Evolutionary conservation across 2,329 filamentous ascomycete genomes (phyloP), one percentile per base, ranked within the genome.

Genomic region (Fusarium proliferatum): DNA sequence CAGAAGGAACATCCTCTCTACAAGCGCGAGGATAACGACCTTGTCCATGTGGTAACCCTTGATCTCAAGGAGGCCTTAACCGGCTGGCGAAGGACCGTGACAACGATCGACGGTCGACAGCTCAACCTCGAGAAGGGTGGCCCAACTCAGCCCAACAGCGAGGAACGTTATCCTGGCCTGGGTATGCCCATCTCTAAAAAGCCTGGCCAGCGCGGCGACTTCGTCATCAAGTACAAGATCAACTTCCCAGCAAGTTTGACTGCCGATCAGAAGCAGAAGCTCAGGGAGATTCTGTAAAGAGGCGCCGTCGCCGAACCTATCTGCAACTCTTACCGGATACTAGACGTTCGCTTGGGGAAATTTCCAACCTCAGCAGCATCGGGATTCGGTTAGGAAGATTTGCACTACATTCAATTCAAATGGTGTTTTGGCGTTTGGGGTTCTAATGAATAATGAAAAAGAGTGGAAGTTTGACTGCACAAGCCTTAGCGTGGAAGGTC

Each of bases 151-250:
- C 95, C 96, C 0, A 94, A 93, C 17, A 93, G 91, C 81, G 91
- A 91, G 77, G 95, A 98, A 75, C 86, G 87, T 38, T 99, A 93
- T 80, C 96, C 96, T 0, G 89, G 90, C 9, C 87, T 94, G n/a
- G 96, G 96, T 67, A 98, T 99, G 96, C 95, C 95, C 42, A 91
- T 96, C 79, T 94, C 94, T 69, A 98, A 97, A 88, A 96, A 95
- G 81, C 94, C 94, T 0, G 90, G 86, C 67, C 89, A 95, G 77
- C 89, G 96, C 64, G 96, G 96, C 30, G 94, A 97, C 80, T 94
- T 99, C 75, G 85, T 98, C 66, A 88, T 99, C 67, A 93, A 91
- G 68, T 95, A 97, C 79, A 96, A 96, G 79, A 95, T 99, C 82
- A 95, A 94, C 80, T 98, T 97, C 85, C 96, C 96, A 1, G 91